Conservation (phyloP, 2,329 filamentous ascomycete genomes). For the Trichoderma hamatum region DNA sequence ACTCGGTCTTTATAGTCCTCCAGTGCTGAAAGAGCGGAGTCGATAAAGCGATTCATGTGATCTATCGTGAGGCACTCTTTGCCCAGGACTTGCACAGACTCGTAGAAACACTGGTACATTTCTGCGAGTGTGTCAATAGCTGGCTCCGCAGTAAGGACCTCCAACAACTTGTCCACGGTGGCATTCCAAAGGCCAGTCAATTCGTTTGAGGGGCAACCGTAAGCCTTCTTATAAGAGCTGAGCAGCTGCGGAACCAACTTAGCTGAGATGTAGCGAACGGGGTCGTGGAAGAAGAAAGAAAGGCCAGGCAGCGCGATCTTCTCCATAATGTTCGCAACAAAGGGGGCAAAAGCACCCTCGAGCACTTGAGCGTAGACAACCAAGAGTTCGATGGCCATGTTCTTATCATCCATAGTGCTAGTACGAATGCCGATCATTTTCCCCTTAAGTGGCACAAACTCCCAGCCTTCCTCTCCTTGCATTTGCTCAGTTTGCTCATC, state of each 20-base stretch:
- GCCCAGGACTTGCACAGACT: constrained; percentile 92
- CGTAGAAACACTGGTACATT: constrained; percentile 99
- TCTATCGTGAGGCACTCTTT: constrained; percentile 76
- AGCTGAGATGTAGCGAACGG: constrained; percentile 90
- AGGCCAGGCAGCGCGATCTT: constrained; percentile 93
- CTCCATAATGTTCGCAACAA: constrained; percentile 91
- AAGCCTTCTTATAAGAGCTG: constrained; percentile 90
- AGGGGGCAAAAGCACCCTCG: constrained; percentile 89
- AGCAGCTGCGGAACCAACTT: constrained; percentile 93
- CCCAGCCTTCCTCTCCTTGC: constrained; percentile 95
- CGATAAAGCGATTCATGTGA: constrained; percentile 87
- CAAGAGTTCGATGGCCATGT: constrained; percentile 98
- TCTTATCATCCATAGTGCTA: constrained; percentile 95
- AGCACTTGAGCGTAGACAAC: constrained; percentile 96
- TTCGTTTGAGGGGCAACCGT: constrained; percentile 77
- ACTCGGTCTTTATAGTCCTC: constrained; percentile 93
- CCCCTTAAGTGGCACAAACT: constrained; percentile 92
- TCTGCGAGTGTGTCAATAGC: constrained; percentile 95
- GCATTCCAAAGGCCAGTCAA: constrained; percentile 81
- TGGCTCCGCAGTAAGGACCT: constrained; percentile 90
- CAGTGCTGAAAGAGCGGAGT: constrained; percentile 80
- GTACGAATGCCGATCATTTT: constrained; percentile 99
- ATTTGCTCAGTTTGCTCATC: constrained; percentile 92
- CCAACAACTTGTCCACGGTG: constrained; percentile 87
- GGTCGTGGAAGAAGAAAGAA: constrained; percentile 99